Conservation (phyloP, 768 basidiomycete genomes). For the Mycena capillaripes region DNA sequence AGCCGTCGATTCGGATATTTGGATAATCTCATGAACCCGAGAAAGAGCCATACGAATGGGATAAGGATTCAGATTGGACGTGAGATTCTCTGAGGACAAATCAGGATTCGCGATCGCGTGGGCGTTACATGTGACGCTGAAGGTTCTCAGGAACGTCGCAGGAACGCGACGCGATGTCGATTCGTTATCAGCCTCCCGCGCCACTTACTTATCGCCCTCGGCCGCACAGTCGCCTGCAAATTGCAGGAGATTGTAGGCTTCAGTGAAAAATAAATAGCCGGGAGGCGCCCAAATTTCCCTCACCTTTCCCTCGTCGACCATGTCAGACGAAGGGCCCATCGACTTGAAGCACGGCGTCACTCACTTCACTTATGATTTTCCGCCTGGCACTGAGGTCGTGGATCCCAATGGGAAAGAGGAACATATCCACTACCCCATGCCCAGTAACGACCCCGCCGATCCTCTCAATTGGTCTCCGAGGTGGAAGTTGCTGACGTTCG, state of each 20-base stretch:
- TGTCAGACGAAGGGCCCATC: conserved; percentile 27
- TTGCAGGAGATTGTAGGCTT: too few species aligned
- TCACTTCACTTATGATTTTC: conserved; percentile 27
- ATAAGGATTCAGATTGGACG: too few species aligned
- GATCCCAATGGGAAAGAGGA: conserved; percentile 18
- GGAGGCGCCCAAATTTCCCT: not conserved
- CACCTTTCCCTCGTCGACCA: not conserved
- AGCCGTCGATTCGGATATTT: too few species aligned
- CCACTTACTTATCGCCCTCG: not conserved
- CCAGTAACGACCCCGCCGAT: conserved; percentile 21
- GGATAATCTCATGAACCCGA: too few species aligned
- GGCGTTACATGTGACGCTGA: too few species aligned
- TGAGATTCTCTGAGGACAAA: too few species aligned
- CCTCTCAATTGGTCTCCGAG: conserved; percentile 20
- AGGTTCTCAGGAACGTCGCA: too few species aligned
- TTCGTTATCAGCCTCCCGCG: not conserved
- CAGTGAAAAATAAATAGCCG: not conserved
- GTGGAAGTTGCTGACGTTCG: conserved; percentile 11
- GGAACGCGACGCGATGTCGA: not conserved
- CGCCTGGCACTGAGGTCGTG: conserved; percentile 26
- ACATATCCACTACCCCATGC: conserved; percentile 28
- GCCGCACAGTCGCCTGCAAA: not conserved
- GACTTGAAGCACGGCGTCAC: conserved; percentile 31
- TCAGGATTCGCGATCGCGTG: too few species aligned
- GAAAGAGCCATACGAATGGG: too few species aligned